Conservation (phyloP, 164 flowering plant species). For the Buxus sempervirens region DNA sequence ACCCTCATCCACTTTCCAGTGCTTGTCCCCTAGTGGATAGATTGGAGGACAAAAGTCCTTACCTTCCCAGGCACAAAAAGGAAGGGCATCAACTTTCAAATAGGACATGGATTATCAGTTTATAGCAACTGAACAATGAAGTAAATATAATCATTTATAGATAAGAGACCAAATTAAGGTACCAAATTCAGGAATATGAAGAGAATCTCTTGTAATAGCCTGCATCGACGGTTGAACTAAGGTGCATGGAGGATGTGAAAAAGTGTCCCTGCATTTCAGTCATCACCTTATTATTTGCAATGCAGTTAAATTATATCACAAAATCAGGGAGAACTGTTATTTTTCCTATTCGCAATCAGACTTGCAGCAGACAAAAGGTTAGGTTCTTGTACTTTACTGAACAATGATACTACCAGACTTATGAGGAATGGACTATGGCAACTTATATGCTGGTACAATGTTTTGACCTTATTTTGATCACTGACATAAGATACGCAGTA, state of each 20-base stretch:
- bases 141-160: neutral
- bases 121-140: neutral
- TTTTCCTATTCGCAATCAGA: neutral
- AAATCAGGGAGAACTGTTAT: neutral
- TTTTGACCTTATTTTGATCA: neutral
- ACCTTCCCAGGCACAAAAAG: slow-evolving; percentile 33
- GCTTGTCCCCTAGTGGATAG: slow-evolving; percentile 72
- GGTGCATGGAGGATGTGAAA: slow-evolving; percentile 90
- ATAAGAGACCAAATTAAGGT: slow-evolving; percentile 15
- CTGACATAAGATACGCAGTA: neutral
- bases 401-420: neutral
- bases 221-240: slow-evolving; percentile 89
- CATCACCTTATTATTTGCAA: slow-evolving; percentile 6
- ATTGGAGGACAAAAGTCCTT: slow-evolving; percentile 77
- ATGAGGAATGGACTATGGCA: neutral
- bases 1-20: slow-evolving; percentile 44
- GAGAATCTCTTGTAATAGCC: slow-evolving; percentile 31
- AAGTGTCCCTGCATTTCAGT: slow-evolving; percentile 76
- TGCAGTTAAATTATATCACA: neutral
- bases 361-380: neutral
- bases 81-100: slow-evolving; percentile 9
- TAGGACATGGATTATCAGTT: neutral
- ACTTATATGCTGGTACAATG: neutral
- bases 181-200: slow-evolving; percentile 75
- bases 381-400: neutral